Evolutionary conservation across 208 protist genomes (phyloP).

Genomic region (Wallacemonas collosoma): DNA sequence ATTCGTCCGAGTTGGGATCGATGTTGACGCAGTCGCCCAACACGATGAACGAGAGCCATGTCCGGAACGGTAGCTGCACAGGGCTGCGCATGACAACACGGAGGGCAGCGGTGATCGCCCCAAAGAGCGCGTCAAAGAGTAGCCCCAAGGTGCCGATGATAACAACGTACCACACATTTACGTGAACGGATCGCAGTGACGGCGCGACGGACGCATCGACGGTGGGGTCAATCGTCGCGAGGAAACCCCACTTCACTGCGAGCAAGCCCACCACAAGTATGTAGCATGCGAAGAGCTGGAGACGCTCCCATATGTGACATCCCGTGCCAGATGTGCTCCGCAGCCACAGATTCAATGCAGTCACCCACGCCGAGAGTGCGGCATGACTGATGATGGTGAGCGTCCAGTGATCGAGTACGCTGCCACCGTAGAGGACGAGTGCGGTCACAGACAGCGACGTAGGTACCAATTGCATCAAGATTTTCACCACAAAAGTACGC

Average conservation of each 20-base stretch:
- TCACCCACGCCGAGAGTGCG: slow-evolving; percentile 31
- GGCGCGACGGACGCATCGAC: background rate
- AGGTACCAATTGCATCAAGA: background rate
- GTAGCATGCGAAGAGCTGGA: slow-evolving; percentile 23
- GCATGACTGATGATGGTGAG: slow-evolving; percentile 30
- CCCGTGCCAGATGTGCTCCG: slow-evolving; percentile 14
- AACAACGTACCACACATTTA: slow-evolving; percentile 45
- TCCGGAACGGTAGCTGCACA: slow-evolving; percentile 26
- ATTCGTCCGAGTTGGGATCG: slow-evolving; percentile 61
- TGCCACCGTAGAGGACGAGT: slow-evolving; percentile 18
- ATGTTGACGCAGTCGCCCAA: slow-evolving; percentile 10
- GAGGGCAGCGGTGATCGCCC: slow-evolving; percentile 25
- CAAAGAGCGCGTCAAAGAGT: slow-evolving; percentile 20
- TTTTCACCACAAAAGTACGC: background rate
- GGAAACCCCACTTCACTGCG: slow-evolving; percentile 71
- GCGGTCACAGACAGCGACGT: background rate
- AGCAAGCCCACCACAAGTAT: slow-evolving; percentile 13
- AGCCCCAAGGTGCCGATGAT: slow-evolving; percentile 42
- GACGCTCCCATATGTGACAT: slow-evolving; percentile 5
- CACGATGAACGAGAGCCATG: background rate
- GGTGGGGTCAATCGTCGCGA: slow-evolving; percentile 29
- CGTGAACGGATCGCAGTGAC: background rate
- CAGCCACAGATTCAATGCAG: slow-evolving; percentile 26
- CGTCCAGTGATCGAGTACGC: slow-evolving; percentile 32
- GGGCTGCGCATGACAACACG: slow-evolving; percentile 15